Percentiles rank a stretch among this genome's conserved stretches.
Evolutionary conservation across 768 basidiomycete genomes (phyloP).

Genomic region (Coprinopsis strossmayeri): DNA sequence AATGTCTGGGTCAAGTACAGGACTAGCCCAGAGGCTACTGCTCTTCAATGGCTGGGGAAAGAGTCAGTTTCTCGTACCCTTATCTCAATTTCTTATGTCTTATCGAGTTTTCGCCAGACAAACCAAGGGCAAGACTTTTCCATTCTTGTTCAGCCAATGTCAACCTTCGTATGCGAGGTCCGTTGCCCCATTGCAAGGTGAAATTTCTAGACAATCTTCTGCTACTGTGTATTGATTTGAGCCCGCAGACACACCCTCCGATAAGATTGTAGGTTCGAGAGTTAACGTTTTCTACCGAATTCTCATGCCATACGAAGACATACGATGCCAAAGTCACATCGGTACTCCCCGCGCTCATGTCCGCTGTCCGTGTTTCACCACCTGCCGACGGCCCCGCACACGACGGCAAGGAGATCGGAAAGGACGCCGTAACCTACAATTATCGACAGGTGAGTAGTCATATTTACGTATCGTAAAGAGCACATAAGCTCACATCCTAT

Average conservation of each 20-base stretch:
- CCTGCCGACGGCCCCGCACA: constrained; percentile 64
- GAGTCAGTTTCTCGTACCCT: constrained; percentile 38
- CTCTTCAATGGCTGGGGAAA: constrained; percentile 84
- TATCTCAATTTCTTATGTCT: background rate
- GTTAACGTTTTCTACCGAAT: background rate
- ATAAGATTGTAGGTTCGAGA: constrained; percentile 59
- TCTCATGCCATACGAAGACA: constrained; percentile 51
- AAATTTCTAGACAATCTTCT: background rate
- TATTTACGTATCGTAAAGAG: too few relatives aligned
- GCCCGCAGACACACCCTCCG: constrained; percentile 69
- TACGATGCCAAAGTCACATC: constrained; percentile 77
- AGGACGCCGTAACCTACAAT: constrained; percentile 64
- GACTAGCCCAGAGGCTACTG: constrained; percentile 69
- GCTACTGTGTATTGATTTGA: background rate
- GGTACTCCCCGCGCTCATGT: constrained; percentile 80
- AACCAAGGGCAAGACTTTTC: constrained; percentile 79
- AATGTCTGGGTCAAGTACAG: constrained; percentile 56
- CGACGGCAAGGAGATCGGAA: constrained; percentile 66
- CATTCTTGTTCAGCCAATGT: constrained; percentile 89
- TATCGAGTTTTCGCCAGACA: constrained; percentile 37
- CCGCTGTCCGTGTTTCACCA: constrained; percentile 76
- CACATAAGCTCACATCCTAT: too few relatives aligned
- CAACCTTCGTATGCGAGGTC: constrained; percentile 88
- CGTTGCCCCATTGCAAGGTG: constrained; percentile 75
- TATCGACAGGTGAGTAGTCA: constrained; percentile 59